Percentiles rank a stretch among this genome's conserved stretches.
Evolutionary conservation across 805 yeast genomes (phyloP).

Genomic region (Ogataea dorogensis): DNA sequence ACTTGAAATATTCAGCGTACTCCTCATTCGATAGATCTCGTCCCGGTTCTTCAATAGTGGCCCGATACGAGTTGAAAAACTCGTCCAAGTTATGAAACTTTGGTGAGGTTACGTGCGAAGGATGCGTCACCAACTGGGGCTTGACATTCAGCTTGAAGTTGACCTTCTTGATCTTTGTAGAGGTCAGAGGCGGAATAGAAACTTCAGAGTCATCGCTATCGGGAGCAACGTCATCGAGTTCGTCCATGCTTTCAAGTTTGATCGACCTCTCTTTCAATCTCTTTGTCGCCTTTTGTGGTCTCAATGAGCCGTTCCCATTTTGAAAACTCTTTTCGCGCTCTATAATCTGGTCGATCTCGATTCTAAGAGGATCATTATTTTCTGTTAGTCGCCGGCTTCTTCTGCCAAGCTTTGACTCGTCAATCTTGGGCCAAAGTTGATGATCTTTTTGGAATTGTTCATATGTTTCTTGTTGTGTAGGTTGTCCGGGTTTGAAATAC

Average conservation of each 20-base stretch:
- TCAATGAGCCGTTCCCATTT: too few species aligned
- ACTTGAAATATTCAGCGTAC: slow-evolving; percentile 52
- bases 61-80: slow-evolving; percentile 54
- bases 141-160: slow-evolving; percentile 39
- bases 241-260: slow-evolving; percentile 6
- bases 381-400: slow-evolving; percentile 27
- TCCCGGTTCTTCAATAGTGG: slow-evolving; percentile 50
- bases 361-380: slow-evolving; percentile 24
- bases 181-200: slow-evolving; percentile 21
- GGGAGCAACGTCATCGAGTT: slow-evolving; percentile 7
- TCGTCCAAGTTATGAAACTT: slow-evolving; percentile 40
- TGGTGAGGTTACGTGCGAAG: slow-evolving; percentile 52
- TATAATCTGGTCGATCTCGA: slow-evolving; percentile 22
- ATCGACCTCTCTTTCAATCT: slow-evolving; percentile 2
- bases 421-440: slow-evolving; percentile 40
- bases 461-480: slow-evolving; percentile 36
- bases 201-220: slow-evolving; percentile 19
- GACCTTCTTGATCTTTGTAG: slow-evolving; percentile 23
- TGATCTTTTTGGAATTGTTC: slow-evolving; percentile 33
- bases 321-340: slow-evolving; percentile 2
- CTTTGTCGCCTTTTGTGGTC: too few species aligned
- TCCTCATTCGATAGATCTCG: slow-evolving; percentile 57
- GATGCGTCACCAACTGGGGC: slow-evolving; percentile 55
- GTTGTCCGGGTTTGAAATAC: slow-evolving; percentile 55
- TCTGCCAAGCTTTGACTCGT: slow-evolving; percentile 23